phyloP scores from a whole-genome alignment of 805 yeast species.

The Ogataea thermomethanolica region DNA sequence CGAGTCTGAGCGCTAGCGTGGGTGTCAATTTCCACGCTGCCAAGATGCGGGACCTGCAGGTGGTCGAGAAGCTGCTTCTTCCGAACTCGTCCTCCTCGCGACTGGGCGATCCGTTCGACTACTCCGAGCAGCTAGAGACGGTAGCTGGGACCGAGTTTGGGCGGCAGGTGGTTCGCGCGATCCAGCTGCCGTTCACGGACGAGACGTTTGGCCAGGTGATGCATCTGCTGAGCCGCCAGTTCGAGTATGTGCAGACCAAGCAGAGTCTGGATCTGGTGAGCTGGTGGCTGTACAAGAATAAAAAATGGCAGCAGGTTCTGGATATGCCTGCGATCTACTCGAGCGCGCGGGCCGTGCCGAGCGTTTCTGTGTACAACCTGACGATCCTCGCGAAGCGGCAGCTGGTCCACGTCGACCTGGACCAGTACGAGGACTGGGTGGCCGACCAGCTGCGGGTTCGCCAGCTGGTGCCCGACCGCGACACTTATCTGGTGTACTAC shows the following conservation, averaged over 20 bases:
- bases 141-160: not conserved
- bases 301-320: not conserved
- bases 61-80: not conserved
- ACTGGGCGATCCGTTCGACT: not conserved
- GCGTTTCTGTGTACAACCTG: not conserved
- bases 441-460: conserved; percentile 4
- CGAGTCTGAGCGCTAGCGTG: not conserved
- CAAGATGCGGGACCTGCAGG: not conserved
- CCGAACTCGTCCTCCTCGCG: not conserved
- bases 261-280: conserved; percentile 3
- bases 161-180: not conserved
- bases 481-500: conserved; percentile 7
- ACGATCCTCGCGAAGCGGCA: conserved; percentile 3
- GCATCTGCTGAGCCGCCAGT: conserved; percentile 1
- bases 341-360: conserved; percentile 1
- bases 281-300: not conserved
- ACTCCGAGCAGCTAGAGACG: not conserved
- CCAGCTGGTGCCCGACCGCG: conserved; percentile 3
- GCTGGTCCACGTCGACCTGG: not conserved
- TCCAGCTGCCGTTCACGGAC: not conserved
- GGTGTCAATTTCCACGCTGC: not conserved
- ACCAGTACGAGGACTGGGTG: conserved; percentile 5
- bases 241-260: conserved; percentile 3
- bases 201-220: not conserved
- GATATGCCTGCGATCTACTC: not conserved